Conservation (phyloP, 2,329 filamentous ascomycete species). For the Phaeoacremonium minimum region DNA sequence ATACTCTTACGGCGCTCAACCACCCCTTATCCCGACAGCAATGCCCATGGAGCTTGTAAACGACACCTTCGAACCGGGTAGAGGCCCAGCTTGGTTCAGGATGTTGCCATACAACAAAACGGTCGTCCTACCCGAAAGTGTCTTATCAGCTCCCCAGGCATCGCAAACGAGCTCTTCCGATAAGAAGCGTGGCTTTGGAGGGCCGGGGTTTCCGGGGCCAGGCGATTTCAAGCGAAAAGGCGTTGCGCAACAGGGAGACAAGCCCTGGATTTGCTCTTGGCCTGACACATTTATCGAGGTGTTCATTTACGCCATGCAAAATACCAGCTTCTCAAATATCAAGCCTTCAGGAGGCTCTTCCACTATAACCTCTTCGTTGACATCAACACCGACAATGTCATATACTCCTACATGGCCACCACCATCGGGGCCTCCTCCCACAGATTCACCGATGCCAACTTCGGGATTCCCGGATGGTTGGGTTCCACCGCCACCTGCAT, state of each 20-base stretch:
- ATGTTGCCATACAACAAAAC: conserved; percentile 51
- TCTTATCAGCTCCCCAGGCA: conserved; percentile 20
- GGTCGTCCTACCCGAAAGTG: conserved; percentile 43
- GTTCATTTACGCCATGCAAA: conserved; percentile 53
- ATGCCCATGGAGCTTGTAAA: conserved; percentile 41
- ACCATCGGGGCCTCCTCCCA: conserved; percentile 9
- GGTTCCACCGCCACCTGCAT: conserved; percentile 25
- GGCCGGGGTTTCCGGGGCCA: conserved; percentile 4
- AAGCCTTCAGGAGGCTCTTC: conserved; percentile 5
- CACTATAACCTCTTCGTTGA: conserved; percentile 9
- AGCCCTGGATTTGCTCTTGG: conserved; percentile 57
- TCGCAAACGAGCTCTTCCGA: conserved; percentile 3
- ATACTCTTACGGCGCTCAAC: conserved; percentile 51
- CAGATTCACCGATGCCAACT: conserved; percentile 5
- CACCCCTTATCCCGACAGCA: conserved; percentile 36
- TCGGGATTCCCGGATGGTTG: conserved; percentile 8
- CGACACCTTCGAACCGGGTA: conserved; percentile 40
- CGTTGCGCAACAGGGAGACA: conserved; percentile 40
- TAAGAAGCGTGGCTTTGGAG: conserved; percentile 4
- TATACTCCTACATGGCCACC: conserved; percentile 7
- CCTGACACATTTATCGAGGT: conserved; percentile 50
- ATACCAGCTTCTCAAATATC: conserved; percentile 29
- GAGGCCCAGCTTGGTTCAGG: conserved; percentile 50
- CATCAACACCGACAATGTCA: conserved; percentile 7
- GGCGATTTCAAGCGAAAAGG: conserved; percentile 31